Base-by-base conservation (phyloP, 2,329 filamentous ascomycete genomes). In the Trichoderma harzianum region DNA sequence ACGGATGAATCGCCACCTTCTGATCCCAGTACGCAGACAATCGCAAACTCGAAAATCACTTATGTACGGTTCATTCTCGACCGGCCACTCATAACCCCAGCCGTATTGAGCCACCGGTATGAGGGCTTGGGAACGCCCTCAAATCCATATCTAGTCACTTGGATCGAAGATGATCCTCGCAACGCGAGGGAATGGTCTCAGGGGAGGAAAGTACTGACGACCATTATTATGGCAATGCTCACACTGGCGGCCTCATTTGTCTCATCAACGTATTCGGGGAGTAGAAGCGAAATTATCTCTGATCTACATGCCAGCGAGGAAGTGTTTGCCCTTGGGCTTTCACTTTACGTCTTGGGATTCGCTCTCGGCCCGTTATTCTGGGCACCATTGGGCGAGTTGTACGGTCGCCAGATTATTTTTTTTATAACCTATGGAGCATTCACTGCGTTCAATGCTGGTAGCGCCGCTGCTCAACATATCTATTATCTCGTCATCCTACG, bases 381-480 rank as follows among this genome's bases (percentile, higher is more conserved):
- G 86, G 90, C 90, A 3, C 89, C 89, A 1, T 75, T 92, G 32
- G 86, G 86, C 55, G 90, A 92, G 76, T 79, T 91, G 7, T 89
- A 87, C 69, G 90, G 87, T 3, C 81, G 87, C 18, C 82, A 76
- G n/a, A 36, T 47, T 3, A 70, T 70, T 4, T 70, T 24, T 14
- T 43, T 68, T 12, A 55, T 70, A 5, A 34, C 58, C 7, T 64
- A 60, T n/a, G 36, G 18, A 21, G 65, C 53, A 16, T 68, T 58
- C 8, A 68, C 65, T 30, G 65, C n/a, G 0, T 68, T 68, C 34
- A 68, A 43, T 32, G 65, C 47, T 14, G 65, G 32, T 26, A 32
- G 32, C 10, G 53, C 65, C 0, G 51, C 18, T 2, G 53, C 53
- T 11, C 65, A 47, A 4, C 53, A 62, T n/a, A 57, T 70, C 8